Evolutionary conservation across 257 asterid genomes (phyloP).

Genomic region (Primulina tabacum): DNA sequence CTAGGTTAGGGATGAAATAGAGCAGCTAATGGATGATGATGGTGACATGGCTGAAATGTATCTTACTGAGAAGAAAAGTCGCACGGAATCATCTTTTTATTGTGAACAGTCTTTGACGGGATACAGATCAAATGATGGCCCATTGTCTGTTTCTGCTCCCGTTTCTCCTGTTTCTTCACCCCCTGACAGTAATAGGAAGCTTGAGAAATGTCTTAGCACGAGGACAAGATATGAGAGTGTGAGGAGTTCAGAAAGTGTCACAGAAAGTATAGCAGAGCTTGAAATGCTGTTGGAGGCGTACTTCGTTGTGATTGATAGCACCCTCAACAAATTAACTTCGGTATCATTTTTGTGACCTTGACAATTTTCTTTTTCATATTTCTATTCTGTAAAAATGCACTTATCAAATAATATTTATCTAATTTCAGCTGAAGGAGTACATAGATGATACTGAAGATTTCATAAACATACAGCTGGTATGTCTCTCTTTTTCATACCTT

Average conservation of each 20-base stretch:
- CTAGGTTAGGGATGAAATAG: constrained; percentile 78
- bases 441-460: constrained; percentile 91
- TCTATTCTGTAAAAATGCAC: no score
- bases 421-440: constrained; percentile 69
- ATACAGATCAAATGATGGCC: constrained; percentile 22
- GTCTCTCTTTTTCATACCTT: neutral
- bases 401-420: neutral
- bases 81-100: constrained; percentile 50
- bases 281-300: constrained; percentile 94
- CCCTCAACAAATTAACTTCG: constrained; percentile 62
- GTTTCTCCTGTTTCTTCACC: neutral
- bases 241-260: constrained; percentile 43
- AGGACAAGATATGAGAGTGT: constrained; percentile 42
- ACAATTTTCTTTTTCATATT: neutral
- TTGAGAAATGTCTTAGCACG: neutral
- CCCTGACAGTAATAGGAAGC: neutral
- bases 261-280: constrained; percentile 66
- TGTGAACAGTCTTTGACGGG: constrained; percentile 27
- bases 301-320: constrained; percentile 79
- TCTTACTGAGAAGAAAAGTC: constrained; percentile 62
- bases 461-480: constrained; percentile 74
- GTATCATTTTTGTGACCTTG: constrained; percentile 36
- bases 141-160: constrained; percentile 35
- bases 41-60: constrained; percentile 96
- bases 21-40: constrained; percentile 84